phyloP scores from a whole-genome alignment of 345 rosid genomes.

The Angophora floribunda region DNA sequence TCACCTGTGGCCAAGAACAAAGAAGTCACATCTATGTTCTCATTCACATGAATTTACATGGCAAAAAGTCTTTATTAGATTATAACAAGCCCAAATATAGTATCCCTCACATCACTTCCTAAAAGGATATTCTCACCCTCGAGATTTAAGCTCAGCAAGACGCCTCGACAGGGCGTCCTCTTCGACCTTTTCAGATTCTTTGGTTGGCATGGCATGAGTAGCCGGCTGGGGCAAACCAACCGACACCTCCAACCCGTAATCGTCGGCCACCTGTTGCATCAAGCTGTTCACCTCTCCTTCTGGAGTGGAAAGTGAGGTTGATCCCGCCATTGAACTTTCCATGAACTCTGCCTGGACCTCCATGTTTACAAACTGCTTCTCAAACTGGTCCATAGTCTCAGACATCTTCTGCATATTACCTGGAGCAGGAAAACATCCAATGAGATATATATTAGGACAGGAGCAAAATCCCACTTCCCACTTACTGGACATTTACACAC shows the following conservation, averaged over 20 bases:
- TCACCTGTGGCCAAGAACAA: neutral
- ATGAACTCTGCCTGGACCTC: constrained; percentile 98
- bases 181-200: constrained; percentile 70
- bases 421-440: constrained; percentile 3
- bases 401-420: constrained; percentile 99
- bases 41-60: neutral
- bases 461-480: neutral
- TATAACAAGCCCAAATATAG: neutral
- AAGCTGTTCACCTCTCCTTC: constrained; percentile 98
- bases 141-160: constrained; percentile 92
- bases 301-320: constrained; percentile 93
- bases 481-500: neutral
- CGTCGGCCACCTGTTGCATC: constrained; percentile 99
- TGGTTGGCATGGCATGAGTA: constrained; percentile 76
- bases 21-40: neutral
- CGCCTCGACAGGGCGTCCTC: constrained; percentile 97
- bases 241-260: constrained; percentile 92
- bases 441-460: neutral
- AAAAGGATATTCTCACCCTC: constrained; percentile 31
- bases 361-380: constrained; percentile 99
- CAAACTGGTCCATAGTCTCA: constrained; percentile 96
- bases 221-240: constrained; percentile 98
- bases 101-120: neutral
- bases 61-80: neutral
- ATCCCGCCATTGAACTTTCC: constrained; percentile 99